Evolutionary conservation across 176 grass and related monocot genomes (phyloP).

Genomic region (Urochloa ruziziensis): DNA sequence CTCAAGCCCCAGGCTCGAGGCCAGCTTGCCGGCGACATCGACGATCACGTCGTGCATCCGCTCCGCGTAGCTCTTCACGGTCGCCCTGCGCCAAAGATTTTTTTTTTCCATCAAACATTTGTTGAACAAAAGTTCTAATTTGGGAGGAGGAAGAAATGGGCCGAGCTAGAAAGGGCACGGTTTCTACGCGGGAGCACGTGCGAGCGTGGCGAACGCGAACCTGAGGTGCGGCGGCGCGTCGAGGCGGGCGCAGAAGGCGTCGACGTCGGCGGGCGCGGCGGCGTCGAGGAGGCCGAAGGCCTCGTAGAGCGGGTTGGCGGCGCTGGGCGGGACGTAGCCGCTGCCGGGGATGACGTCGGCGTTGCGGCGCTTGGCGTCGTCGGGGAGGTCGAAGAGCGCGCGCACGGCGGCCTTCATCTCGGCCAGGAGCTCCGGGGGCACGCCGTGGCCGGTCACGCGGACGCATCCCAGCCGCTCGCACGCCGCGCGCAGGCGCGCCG

Average conservation of each 20-base stretch:
- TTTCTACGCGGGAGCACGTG: not conserved
- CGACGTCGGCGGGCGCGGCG: conserved; percentile 50
- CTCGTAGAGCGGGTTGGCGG: conserved; percentile 68
- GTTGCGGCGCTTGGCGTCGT: conserved; percentile 72
- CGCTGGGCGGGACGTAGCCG: conserved; percentile 58
- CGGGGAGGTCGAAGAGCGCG: conserved; percentile 75
- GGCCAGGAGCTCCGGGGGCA: conserved; percentile 50
- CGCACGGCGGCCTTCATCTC: conserved; percentile 73
- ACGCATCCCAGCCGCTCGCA: conserved; percentile 57
- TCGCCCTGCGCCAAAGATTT: conserved; percentile 28
- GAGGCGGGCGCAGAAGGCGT: conserved; percentile 65
- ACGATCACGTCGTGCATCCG: conserved; percentile 53
- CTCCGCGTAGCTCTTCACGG: conserved; percentile 47
- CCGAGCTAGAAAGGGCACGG: not conserved
- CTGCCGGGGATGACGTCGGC: conserved; percentile 59
- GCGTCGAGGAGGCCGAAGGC: conserved; percentile 67
- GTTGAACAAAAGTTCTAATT: too few species aligned
- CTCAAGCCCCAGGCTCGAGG: conserved; percentile 54
- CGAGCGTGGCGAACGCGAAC: not conserved
- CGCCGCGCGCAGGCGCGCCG: conserved; percentile 31
- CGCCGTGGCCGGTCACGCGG: conserved; percentile 60
- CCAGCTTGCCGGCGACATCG: conserved; percentile 56
- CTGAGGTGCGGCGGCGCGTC: conserved; percentile 50
- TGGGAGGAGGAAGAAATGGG: not conserved
- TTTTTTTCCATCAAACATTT: too few species aligned